Evolutionary conservation across 1,284 basidiomycete species (phyloP), one percentile per base, ranked within the genome.

Genomic region (Ustilago loliicola): DNA sequence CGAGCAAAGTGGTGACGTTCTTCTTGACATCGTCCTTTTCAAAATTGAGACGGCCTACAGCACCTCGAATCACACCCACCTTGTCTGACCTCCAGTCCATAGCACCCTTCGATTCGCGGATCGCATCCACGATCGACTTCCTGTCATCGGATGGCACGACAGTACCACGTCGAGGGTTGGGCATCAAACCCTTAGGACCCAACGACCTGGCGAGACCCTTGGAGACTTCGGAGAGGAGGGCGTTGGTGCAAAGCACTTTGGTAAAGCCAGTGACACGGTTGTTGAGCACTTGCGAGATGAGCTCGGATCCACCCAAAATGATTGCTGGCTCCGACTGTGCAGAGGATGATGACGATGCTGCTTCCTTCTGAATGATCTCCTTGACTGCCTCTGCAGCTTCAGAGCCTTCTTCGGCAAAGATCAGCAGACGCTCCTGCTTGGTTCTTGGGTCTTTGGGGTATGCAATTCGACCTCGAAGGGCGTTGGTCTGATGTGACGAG

Each of bases 141-240:
- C 89, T 91, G 65, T 97, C 89, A 69, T 96, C 93, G 61, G 94
- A 92, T 0, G 93, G 94, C 1, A 81, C 83, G 9, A 98, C 96
- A 0, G 96, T 97, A 3, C 96, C 96, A 77, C 96, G 90, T 87
- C 96, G 92, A 72, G 93, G 93, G 9, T 93, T 94, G 17, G 96
- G 96, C 95, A 99, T 98, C 61, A 99, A 88, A 72, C 96, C 96
- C 71, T 94, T 92, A 48, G 95, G 96, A 84, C 96, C 97, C 29
- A 99, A 90, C 69, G 94, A 91, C 79, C 96, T 92, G 36, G 95
- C 96, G 8, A 98, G 89, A 80, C 90, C 91, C 53, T 76, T 61
- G 51, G 79, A 77, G 71, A 98, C 93, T 36, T 90, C 88, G 30
- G 91, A 90, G 66, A 97, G 91, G 81, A 98, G 90, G 19, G 90